Evolutionary conservation across 2,329 filamentous ascomycete genomes (phyloP).

Genomic region (Leptodontidium sp.): DNA sequence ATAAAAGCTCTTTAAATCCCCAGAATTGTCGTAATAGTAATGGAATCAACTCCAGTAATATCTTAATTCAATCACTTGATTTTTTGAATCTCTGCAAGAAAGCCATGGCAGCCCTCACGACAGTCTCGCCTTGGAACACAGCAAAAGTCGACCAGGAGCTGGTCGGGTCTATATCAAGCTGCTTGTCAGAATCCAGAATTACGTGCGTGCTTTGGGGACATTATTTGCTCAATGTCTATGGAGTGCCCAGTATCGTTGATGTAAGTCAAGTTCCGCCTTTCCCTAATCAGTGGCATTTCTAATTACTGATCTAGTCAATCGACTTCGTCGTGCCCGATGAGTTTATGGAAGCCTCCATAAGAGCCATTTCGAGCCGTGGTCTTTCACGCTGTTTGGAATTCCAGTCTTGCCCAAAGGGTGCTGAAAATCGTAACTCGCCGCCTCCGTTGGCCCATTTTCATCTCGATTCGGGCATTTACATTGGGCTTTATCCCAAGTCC

Average conservation of each 20-base stretch:
- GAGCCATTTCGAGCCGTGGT: background rate
- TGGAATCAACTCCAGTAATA: too few relatives aligned
- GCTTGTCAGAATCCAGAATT: background rate
- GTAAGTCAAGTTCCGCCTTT: background rate
- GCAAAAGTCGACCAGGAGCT: background rate
- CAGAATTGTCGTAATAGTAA: too few relatives aligned
- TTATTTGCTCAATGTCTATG: background rate
- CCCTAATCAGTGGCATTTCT: background rate
- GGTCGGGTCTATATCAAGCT: background rate
- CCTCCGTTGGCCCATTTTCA: background rate
- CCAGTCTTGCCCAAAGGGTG: background rate
- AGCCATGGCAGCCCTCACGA: too few relatives aligned
- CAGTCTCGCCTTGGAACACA: background rate
- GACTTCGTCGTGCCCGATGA: background rate
- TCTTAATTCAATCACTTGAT: too few relatives aligned
- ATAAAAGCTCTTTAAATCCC: too few relatives aligned
- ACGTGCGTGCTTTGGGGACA: background rate
- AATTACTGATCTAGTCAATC: background rate
- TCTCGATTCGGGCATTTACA: background rate
- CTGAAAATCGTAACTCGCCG: background rate
- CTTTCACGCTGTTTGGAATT: background rate
- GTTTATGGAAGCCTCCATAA: background rate
- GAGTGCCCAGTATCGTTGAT: background rate
- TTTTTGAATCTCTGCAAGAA: too few relatives aligned
- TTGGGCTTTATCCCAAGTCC: background rate